phyloP scores from a whole-genome alignment of 2,329 filamentous ascomycete species.

The Fusarium continuum region DNA sequence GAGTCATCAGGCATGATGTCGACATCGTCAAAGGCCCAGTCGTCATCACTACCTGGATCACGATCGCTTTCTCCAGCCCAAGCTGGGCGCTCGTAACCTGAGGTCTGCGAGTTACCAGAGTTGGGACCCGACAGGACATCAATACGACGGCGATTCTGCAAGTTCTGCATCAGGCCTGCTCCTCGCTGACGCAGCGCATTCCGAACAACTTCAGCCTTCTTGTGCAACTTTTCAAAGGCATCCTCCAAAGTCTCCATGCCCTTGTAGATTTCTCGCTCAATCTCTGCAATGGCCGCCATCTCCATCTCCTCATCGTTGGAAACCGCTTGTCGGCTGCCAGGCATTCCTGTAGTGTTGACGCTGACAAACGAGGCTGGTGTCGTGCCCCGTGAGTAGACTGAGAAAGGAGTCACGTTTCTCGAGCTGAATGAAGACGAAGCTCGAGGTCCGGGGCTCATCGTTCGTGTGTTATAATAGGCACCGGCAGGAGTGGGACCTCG shows the following conservation, averaged over 20 bases:
- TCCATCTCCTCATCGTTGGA: slow-evolving; percentile 95
- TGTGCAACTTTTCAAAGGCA: slow-evolving; percentile 91
- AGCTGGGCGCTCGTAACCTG: slow-evolving; percentile 56
- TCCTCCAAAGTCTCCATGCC: slow-evolving; percentile 96
- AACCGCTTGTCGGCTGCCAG: slow-evolving; percentile 67
- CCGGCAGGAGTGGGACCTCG: slow-evolving; percentile 64
- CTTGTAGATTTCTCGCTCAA: slow-evolving; percentile 90
- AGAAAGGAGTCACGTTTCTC: slow-evolving; percentile 59
- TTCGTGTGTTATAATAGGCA: slow-evolving; percentile 53
- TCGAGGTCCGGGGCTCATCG: slow-evolving; percentile 54
- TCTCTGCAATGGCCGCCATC: slow-evolving; percentile 86
- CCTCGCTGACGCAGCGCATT: slow-evolving; percentile 81
- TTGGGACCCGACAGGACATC: slow-evolving; percentile 61
- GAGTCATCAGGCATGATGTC: slow-evolving; percentile 80
- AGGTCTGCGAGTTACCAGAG: slow-evolving; percentile 57
- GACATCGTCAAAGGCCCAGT: slow-evolving; percentile 66
- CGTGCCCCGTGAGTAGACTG: slow-evolving; percentile 62
- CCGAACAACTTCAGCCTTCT: slow-evolving; percentile 82
- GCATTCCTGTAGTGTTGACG: slow-evolving; percentile 58
- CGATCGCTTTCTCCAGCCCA: slow-evolving; percentile 54
- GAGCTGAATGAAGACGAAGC: slow-evolving; percentile 55
- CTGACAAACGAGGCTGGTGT: slow-evolving; percentile 70
- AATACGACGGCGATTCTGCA: slow-evolving; percentile 67
- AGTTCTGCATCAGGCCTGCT: slow-evolving; percentile 75
- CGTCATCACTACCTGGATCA: slow-evolving; percentile 65